A percentile compares a stretch with the other conserved stretches of the same genome.
Conservation (phyloP, 1,139 yeast species). For the Geotrichum restrictum region DNA sequence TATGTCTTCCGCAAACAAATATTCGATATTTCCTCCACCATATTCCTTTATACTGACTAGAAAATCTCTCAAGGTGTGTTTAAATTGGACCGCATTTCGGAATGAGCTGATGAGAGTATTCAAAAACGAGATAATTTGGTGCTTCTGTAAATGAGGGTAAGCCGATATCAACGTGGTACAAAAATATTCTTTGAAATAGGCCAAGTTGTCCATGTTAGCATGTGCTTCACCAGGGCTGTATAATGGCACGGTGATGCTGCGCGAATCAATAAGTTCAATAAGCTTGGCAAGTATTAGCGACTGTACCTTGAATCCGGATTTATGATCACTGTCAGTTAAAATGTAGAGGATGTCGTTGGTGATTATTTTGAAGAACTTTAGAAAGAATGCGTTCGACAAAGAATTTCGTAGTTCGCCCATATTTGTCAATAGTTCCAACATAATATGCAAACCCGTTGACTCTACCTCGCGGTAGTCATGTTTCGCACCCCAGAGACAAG, state of each 20-base stretch:
- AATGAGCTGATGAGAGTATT: slow-evolving; percentile 67
- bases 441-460: slow-evolving; percentile 77
- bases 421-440: slow-evolving; percentile 75
- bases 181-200: slow-evolving; percentile 73
- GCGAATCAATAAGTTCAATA: slow-evolving; percentile 76
- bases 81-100: slow-evolving; percentile 70
- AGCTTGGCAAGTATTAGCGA: slow-evolving; percentile 78
- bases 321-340: slow-evolving; percentile 94
- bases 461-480: slow-evolving; percentile 96
- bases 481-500: slow-evolving; percentile 96
- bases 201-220: slow-evolving; percentile 75
- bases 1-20: slow-evolving; percentile 89
- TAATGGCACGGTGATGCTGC: slow-evolving; percentile 69
- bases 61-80: slow-evolving; percentile 88
- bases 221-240: slow-evolving; percentile 67
- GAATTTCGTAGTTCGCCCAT: slow-evolving; percentile 74
- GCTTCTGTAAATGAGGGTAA: slow-evolving; percentile 82
- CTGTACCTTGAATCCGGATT: slow-evolving; percentile 90
- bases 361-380: slow-evolving; percentile 82
- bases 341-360: slow-evolving; percentile 90
- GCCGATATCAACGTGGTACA: slow-evolving; percentile 79
- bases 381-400: slow-evolving; percentile 82
- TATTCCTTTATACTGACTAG: slow-evolving; percentile 91
- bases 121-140: slow-evolving; percentile 77
- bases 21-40: slow-evolving; percentile 74